Conservation (phyloP, 352 stramenopile genomes). For the Phytophthora pisi region DNA sequence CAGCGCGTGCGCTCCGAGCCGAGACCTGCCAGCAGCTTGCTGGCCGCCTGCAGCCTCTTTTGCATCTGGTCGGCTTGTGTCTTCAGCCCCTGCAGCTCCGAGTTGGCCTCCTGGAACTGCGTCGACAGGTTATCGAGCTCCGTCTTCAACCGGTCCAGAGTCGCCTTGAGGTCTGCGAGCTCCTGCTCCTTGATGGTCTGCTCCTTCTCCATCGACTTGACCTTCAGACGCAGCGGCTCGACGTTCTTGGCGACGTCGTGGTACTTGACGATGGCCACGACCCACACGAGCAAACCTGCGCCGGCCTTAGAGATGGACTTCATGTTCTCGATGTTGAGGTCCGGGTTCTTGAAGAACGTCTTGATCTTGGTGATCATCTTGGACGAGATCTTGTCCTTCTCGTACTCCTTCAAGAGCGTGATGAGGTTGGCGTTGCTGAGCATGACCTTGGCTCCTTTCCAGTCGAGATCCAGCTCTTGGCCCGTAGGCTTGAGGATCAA, state of each 20-base stretch:
- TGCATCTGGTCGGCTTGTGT: conserved; percentile 95
- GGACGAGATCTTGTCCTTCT: conserved; percentile 95
- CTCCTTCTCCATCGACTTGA: conserved; percentile 95
- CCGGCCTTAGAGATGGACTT: conserved; percentile 93
- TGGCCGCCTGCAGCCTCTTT: conserved; percentile 91
- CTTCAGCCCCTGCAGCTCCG: conserved; percentile 92
- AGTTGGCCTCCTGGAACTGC: conserved; percentile 92
- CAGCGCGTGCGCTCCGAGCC: conserved; percentile 92
- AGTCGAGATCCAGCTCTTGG: conserved; percentile 91
- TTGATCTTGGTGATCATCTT: conserved; percentile 96
- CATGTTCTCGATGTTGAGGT: conserved; percentile 96
- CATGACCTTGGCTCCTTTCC: conserved; percentile 96
- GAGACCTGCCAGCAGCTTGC: conserved; percentile 92
- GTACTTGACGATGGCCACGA: conserved; percentile 96
- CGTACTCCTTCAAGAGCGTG: conserved; percentile 93
- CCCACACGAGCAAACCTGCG: conserved; percentile 92
- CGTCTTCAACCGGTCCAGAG: conserved; percentile 78
- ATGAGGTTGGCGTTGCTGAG: conserved; percentile 93
- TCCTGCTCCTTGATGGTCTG: conserved; percentile 92
- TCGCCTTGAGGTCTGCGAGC: conserved; percentile 85
- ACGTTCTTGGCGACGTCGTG: conserved; percentile 96
- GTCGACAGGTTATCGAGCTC: conserved; percentile 92
- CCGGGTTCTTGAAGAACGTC: conserved; percentile 94
- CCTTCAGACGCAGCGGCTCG: conserved; percentile 90
- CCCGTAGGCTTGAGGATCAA: conserved; percentile 92